Percentiles rank a stretch among this genome's conserved stretches.
phyloP scores from a whole-genome alignment of 106 monocot species.

The Amphibolis antarctica region DNA sequence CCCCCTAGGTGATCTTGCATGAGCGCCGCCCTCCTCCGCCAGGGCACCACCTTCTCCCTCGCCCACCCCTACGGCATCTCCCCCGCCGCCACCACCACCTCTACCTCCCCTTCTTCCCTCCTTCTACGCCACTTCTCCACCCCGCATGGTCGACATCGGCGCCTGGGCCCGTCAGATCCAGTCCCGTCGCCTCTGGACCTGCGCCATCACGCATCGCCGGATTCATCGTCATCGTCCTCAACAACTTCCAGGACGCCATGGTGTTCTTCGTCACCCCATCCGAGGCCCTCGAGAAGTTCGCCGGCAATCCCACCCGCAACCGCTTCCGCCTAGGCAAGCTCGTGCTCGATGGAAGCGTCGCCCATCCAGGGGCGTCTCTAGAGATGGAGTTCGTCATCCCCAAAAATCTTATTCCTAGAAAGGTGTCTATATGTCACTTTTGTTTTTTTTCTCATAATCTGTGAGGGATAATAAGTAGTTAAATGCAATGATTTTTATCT shows the following conservation, averaged over 20 bases:
- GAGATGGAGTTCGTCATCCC: constrained; percentile 96
- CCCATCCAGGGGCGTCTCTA: constrained; percentile 40
- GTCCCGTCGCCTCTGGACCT: constrained; percentile 86
- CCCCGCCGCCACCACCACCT: too few relatives aligned
- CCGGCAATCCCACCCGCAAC: constrained; percentile 49
- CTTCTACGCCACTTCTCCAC: constrained; percentile 17
- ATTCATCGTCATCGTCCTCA: constrained; percentile 80
- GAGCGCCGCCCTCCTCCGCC: too few relatives aligned
- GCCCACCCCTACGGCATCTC: too few relatives aligned
- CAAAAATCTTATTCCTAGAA: too few relatives aligned
- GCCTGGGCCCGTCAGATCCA: constrained; percentile 90
- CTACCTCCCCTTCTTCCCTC: neutral
- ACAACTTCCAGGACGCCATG: constrained; percentile 90
- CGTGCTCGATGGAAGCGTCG: constrained; percentile 85
- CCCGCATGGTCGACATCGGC: constrained; percentile 65
- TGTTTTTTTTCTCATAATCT: too few relatives aligned
- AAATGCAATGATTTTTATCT: too few relatives aligned
- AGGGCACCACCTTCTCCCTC: too few relatives aligned
- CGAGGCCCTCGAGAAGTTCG: constrained; percentile 56
- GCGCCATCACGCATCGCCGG: constrained; percentile 88
- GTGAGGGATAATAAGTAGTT: too few relatives aligned
- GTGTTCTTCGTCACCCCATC: constrained; percentile 93
- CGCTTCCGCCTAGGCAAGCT: constrained; percentile 83
- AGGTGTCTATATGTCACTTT: too few relatives aligned
- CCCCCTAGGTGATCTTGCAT: too few relatives aligned